Conservation (phyloP, 2,329 filamentous ascomycete species). For the Cladosporium sp. region DNA sequence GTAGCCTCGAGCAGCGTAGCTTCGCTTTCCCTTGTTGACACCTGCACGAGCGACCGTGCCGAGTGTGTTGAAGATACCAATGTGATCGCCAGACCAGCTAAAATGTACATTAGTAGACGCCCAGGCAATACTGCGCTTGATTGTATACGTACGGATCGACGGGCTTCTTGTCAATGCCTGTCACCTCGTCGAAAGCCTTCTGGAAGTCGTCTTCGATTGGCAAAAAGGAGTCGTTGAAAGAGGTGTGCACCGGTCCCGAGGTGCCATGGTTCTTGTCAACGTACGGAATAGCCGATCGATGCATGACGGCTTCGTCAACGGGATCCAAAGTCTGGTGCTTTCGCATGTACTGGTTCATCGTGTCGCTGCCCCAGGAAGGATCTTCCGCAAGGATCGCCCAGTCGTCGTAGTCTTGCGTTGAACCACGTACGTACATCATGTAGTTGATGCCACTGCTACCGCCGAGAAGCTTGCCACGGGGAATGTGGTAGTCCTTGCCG, state of each 20-base stretch:
- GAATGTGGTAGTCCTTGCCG: constrained; percentile 27
- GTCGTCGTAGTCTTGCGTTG: constrained; percentile 47
- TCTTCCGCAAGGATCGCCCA: constrained; percentile 48
- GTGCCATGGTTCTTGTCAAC: constrained; percentile 39
- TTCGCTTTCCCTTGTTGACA: constrained; percentile 36
- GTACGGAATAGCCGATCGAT: constrained; percentile 34
- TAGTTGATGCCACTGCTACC: constrained; percentile 44
- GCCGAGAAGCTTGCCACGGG: constrained; percentile 40
- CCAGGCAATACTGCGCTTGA: background rate
- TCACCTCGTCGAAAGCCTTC: constrained; percentile 37
- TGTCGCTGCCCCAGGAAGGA: constrained; percentile 48
- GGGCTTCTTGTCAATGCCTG: constrained; percentile 38
- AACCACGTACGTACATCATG: constrained; percentile 46
- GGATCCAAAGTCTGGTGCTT: constrained; percentile 42
- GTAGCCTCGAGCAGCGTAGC: constrained; percentile 41
- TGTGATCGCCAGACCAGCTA: constrained; percentile 38
- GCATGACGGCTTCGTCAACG: constrained; percentile 31
- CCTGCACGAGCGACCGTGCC: constrained; percentile 31
- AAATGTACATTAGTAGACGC: background rate
- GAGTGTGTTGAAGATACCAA: constrained; percentile 37
- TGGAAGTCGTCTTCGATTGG: constrained; percentile 40
- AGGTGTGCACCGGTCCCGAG: constrained; percentile 37
- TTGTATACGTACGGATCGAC: constrained; percentile 28
- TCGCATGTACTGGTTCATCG: constrained; percentile 48
- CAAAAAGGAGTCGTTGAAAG: constrained; percentile 38